Percentiles rank a stretch among this genome's conserved stretches.
phyloP scores from a whole-genome alignment of 306 rosid genomes.

The Pyrus pyrifolia region DNA sequence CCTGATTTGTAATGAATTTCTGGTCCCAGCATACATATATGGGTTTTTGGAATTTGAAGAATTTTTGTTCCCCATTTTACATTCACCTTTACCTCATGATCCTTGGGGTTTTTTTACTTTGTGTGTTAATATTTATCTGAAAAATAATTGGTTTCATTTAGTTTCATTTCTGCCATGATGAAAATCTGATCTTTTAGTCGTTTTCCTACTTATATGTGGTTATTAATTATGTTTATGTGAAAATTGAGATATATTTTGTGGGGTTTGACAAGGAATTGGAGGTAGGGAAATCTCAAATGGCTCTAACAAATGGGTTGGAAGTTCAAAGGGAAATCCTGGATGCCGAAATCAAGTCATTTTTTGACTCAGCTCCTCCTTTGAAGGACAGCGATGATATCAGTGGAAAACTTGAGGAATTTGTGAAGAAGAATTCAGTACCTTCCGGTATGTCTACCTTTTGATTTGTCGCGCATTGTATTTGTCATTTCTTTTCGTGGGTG shows the following conservation, averaged over 20 bases:
- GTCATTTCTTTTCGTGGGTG: neutral
- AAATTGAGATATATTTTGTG: conserved; percentile 1
- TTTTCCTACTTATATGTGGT: neutral
- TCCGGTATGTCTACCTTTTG: conserved; percentile 34
- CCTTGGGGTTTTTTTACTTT: neutral
- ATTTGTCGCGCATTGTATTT: neutral
- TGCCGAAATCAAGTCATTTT: conserved; percentile 55
- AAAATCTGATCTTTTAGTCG: neutral
- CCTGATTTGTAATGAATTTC: neutral
- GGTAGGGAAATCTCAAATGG: conserved; percentile 48
- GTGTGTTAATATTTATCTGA: neutral
- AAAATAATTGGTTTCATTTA: neutral
- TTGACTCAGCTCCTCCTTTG: conserved; percentile 80
- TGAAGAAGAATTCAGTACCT: conserved; percentile 34
- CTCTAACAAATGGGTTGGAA: conserved; percentile 27
- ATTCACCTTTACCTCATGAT: neutral
- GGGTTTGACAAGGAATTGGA: conserved; percentile 1
- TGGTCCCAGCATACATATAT: neutral
- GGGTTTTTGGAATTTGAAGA: neutral
- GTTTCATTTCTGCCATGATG: neutral
- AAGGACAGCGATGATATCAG: conserved; percentile 30
- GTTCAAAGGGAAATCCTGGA: conserved; percentile 28
- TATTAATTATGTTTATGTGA: neutral
- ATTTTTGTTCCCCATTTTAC: neutral
- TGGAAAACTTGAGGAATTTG: conserved; percentile 45